Conservation (phyloP, 2,329 filamentous ascomycete genomes). For the Dothidotthia symphoricarpi region DNA sequence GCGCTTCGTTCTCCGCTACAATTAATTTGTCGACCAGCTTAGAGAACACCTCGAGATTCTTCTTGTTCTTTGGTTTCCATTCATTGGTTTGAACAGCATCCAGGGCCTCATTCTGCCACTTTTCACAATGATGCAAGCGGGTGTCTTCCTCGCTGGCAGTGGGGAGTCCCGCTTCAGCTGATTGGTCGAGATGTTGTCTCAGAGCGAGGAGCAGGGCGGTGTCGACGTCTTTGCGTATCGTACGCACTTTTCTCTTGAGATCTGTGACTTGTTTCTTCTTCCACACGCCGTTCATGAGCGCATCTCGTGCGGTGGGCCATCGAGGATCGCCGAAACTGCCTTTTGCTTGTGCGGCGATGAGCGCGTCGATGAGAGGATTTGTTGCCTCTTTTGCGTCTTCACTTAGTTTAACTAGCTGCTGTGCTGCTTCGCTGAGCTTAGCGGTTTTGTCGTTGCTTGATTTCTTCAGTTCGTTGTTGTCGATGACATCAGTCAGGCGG, state of each 20-base stretch:
- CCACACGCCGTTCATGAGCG: slow-evolving; percentile 36
- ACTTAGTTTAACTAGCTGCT: slow-evolving; percentile 27
- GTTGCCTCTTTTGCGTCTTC: slow-evolving; percentile 23
- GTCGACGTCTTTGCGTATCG: slow-evolving; percentile 26
- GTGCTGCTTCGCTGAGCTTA: slow-evolving; percentile 28
- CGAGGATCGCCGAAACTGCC: slow-evolving; percentile 20
- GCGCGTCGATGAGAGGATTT: slow-evolving; percentile 18
- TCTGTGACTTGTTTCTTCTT: slow-evolving; percentile 30
- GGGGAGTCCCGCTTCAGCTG: slow-evolving; percentile 27
- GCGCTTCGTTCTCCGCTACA: slow-evolving; percentile 19
- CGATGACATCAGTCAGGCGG: slow-evolving; percentile 21
- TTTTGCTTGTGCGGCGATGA: slow-evolving; percentile 21
- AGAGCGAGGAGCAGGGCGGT: slow-evolving; percentile 26
- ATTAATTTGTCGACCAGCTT: slow-evolving; percentile 25
- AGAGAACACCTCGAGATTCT: slow-evolving; percentile 29
- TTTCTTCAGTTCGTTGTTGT: slow-evolving; percentile 19
- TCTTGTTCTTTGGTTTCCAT: slow-evolving; percentile 30
- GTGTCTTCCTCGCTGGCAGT: slow-evolving; percentile 21
- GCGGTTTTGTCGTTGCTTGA: slow-evolving; percentile 18
- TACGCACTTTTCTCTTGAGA: slow-evolving; percentile 25
- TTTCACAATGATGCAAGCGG: slow-evolving; percentile 18
- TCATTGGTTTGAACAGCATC: slow-evolving; percentile 25
- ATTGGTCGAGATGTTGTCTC: slow-evolving; percentile 31
- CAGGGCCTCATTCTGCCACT: slow-evolving; percentile 31
- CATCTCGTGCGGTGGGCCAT: slow-evolving; percentile 25